Evolutionary conservation across 139 green algal species (phyloP).

Genomic region (Edaphochlamys debaryana): DNA sequence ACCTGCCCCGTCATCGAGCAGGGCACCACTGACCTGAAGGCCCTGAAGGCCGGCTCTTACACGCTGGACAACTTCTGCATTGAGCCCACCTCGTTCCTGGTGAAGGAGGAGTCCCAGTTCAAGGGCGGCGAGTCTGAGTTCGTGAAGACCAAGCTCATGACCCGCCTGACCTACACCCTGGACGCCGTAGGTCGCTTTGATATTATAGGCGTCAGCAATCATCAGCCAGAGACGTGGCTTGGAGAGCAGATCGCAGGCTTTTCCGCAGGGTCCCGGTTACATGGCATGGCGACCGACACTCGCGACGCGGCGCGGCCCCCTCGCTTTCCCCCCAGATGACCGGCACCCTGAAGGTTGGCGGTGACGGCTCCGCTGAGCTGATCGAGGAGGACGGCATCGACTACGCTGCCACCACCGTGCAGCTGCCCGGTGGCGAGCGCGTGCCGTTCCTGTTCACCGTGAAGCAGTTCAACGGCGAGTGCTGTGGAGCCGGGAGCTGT

Average conservation of each 20-base stretch:
- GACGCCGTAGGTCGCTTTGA: constrained; percentile 74
- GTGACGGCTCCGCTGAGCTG: constrained; percentile 87
- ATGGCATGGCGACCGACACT: neutral
- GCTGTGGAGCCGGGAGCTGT: no score
- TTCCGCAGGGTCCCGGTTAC: neutral
- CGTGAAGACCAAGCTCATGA: constrained; percentile 99
- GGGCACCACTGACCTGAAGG: constrained; percentile 82
- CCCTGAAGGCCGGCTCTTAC: constrained; percentile 94
- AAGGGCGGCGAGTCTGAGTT: constrained; percentile 91
- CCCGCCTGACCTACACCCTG: constrained; percentile 98
- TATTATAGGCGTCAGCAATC: no score
- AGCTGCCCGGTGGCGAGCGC: constrained; percentile 98
- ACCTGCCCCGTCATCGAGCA: constrained; percentile 94
- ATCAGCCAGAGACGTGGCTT: no score
- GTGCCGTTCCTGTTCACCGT: constrained; percentile 99
- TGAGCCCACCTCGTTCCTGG: constrained; percentile 96
- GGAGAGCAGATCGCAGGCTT: no score
- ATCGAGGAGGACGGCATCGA: constrained; percentile 98
- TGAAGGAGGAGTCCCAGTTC: constrained; percentile 85
- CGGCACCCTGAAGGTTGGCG: constrained; percentile 88
- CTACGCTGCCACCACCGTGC: constrained; percentile 96
- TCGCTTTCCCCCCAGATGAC: constrained; percentile 70
- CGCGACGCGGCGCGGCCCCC: neutral
- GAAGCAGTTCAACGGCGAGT: constrained; percentile 96
- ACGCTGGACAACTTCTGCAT: constrained; percentile 97